Base-by-base conservation (phyloP, 2,329 filamentous ascomycete species). In the Chrysoporthe cubensis region DNA sequence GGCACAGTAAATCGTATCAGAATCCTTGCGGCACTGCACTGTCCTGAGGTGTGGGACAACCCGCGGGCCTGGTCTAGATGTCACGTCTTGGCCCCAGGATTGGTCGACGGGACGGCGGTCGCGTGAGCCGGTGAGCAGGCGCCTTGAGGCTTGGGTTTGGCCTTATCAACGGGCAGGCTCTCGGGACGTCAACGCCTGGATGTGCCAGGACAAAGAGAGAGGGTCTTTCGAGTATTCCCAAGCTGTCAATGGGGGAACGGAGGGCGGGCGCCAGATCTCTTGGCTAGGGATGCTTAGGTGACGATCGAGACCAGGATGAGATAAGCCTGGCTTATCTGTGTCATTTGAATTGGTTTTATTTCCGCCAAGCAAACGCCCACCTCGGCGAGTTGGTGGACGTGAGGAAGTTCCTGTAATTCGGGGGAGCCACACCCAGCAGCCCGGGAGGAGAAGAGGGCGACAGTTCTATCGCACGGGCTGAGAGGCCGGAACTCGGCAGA, bases 241-340 rank as follows among this genome's bases (percentile, higher is more conserved):
- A 43, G 26, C 26, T 48, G 59, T 32, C 42, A 44, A 60, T 32
- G 40, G 57, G 57, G n/a, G 32, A 48, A 46, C 18, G 37, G n/a
- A 44, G 59, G 50, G 60, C 65, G 40, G 58, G 32, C 32, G 58
- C 66, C 52, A 57, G 63, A 57, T 57, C 66, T 67, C 59, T 56
- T 61, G 56, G 65, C 61, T 57, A 18, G 61, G 66, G 66, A 68
- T 62, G 62, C 46, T 76, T 85, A 85, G 77, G 84, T 85, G 77
- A 85, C 78, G 76, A 86, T 81, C 71, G 83, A 82, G 76, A 78
- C 80, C 73, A 85, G 80, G 76, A 85, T 80, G 74, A 87, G 84
- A 86, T 86, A 85, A 84, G 84, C 80, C 78, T 81, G 79, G 79
- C 81, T 85, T 85, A 84, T 85, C 81, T 79, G 80, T 80, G 84